phyloP scores from a whole-genome alignment of 164 flowering plant genomes.

The Taxillus chinensis region DNA sequence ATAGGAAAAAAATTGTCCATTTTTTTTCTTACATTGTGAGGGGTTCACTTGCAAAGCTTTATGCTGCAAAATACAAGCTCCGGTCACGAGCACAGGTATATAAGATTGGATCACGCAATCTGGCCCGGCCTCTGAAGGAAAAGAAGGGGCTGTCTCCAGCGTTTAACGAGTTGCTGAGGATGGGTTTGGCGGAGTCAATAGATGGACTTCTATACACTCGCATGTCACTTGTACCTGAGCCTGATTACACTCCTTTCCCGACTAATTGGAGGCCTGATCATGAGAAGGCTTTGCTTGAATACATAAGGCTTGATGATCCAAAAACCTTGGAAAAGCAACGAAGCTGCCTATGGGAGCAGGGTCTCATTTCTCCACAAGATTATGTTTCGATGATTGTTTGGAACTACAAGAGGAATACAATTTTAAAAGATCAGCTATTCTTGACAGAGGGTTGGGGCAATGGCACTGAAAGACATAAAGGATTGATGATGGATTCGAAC shows the following conservation, averaged over 20 bases:
- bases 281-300: constrained; percentile 74
- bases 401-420: constrained; percentile 87
- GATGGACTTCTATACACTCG: constrained; percentile 84
- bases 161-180: constrained; percentile 78
- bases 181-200: constrained; percentile 90
- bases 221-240: constrained; percentile 87
- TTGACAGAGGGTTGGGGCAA: constrained; percentile 12
- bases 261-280: constrained; percentile 84
- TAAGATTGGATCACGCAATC: constrained; percentile 67
- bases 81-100: constrained; percentile 95
- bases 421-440: constrained; percentile 37
- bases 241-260: constrained; percentile 83
- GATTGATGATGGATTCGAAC: constrained; percentile 17
- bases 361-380: constrained; percentile 90
- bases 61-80: constrained; percentile 97
- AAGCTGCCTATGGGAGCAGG: constrained; percentile 47
- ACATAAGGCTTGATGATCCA: constrained; percentile 61
- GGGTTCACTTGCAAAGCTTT: constrained; percentile 96
- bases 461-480: constrained; percentile 14
- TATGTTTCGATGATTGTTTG: constrained; percentile 92
- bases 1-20: constrained; percentile 83
- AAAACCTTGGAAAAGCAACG: constrained; percentile 61
- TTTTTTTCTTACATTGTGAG: constrained; percentile 87
- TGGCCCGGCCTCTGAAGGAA: constrained; percentile 90
- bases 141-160: constrained; percentile 91